A percentile compares a stretch with the other conserved stretches of the same genome.
phyloP scores from a whole-genome alignment of 2,329 filamentous ascomycete genomes.

The Gnomoniopsis sp. region DNA sequence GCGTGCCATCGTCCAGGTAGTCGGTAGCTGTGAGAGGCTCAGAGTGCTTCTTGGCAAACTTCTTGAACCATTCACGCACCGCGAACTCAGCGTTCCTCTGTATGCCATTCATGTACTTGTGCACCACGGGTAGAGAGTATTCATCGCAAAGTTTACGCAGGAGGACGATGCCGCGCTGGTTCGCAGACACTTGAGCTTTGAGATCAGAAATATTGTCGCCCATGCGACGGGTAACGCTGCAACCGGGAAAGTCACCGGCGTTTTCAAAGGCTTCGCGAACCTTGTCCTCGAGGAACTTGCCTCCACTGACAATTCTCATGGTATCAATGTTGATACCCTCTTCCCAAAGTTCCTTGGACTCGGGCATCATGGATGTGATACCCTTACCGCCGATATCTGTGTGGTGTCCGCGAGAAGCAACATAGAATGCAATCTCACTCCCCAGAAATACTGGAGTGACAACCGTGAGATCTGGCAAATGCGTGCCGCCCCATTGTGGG shows the following conservation, averaged over 20 bases:
- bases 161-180: constrained; percentile 35
- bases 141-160: constrained; percentile 33
- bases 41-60: constrained; percentile 42
- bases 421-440: constrained; percentile 33
- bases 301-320: constrained; percentile 34
- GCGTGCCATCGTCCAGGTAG: constrained; percentile 34
- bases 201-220: constrained; percentile 41
- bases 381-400: constrained; percentile 35
- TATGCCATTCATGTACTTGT: constrained; percentile 38
- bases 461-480: constrained; percentile 38
- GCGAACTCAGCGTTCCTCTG: constrained; percentile 38
- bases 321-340: constrained; percentile 39
- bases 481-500: constrained; percentile 35
- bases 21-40: constrained; percentile 26
- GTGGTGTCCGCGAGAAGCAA: constrained; percentile 37
- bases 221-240: constrained; percentile 32
- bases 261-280: constrained; percentile 17
- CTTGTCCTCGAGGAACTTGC: constrained; percentile 26
- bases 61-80: constrained; percentile 28
- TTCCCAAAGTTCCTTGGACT: constrained; percentile 39
- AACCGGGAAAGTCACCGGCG: constrained; percentile 34
- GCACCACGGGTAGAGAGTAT: constrained; percentile 29
- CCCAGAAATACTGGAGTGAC: constrained; percentile 35
- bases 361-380: constrained; percentile 38
- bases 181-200: constrained; percentile 41